Evolutionary conservation across 176 grass and related monocot species (phyloP), one percentile per base, ranked within the genome.

Genomic region (Avena sativa): DNA sequence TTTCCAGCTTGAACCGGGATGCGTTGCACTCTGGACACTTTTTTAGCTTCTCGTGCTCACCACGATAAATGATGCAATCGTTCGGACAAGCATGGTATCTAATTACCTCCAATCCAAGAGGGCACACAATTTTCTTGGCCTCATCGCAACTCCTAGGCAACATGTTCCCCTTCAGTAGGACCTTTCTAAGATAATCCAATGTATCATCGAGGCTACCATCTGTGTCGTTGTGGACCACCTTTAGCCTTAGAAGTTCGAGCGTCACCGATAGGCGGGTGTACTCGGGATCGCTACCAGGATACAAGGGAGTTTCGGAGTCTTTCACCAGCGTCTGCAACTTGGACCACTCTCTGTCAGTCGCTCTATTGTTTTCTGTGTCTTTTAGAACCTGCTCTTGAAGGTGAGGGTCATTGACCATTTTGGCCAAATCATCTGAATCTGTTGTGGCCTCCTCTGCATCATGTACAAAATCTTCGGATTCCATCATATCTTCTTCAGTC

Each of bases 21-120:
- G 64, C 64, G 16, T 67, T 67, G 64, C 64, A 67, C 64, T 67
- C 64, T 34, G 28, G 64, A 34, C 65, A 68, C 28, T 34, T 68
- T 7, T 68, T 34, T 17, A 68, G 65, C 65, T 68, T 36, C 30
- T 68, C 65, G 7, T 68, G 14, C 28, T 68, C 65, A 2, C 30
- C 30, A 8, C 28, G 65, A 17, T 68, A 68, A 68, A 36, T 68
- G 30, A 68, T 68, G 65, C 65, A 68, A 36, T 68, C 30, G 5
- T 68, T 68, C 2, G 65, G 30, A 68, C 65, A 38, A 34, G 65
- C 65, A 38, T 68, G 65, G 15, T 36, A 68, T 68, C 30, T 68
- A 2, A 36, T 15, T 23, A 23, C 65, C 6, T 36, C 28, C 13
- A 65, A 30, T 65, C 62, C 62, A 65, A 65, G 62, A 28, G 62